These are phyloP conservation scores for Ilex aquifolium DNA, from an alignment of 257 asterid species.

Conservation along the genomic window DNA sequence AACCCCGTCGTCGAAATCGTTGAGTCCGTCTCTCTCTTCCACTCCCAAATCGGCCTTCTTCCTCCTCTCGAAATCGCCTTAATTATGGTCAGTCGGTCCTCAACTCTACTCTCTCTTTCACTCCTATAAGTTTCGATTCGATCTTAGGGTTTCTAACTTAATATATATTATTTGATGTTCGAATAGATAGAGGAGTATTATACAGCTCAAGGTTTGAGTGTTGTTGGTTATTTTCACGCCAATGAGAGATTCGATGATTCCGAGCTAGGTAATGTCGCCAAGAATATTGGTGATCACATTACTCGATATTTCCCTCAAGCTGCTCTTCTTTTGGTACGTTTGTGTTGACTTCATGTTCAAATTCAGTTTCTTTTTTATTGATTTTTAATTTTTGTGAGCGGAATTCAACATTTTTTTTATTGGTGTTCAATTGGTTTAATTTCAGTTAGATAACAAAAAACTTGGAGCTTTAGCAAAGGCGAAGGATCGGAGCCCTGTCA, in stretches of 20 bases:
- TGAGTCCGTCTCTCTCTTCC: slow-evolving; percentile 90
- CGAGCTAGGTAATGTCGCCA: slow-evolving; percentile 68
- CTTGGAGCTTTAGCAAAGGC: slow-evolving; percentile 51
- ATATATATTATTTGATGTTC: slow-evolving; percentile 2
- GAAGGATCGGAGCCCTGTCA: slow-evolving; percentile 57
- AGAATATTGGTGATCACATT: slow-evolving; percentile 90
- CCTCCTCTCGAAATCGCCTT: slow-evolving; percentile 95
- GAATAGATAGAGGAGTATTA: slow-evolving; percentile 83
- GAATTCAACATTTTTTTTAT: slow-evolving; percentile 1
- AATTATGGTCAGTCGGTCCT: slow-evolving; percentile 46
- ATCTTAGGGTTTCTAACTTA: slow-evolving; percentile 4
- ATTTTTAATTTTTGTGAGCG: not conserved
- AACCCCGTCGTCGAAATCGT: slow-evolving; percentile 49
- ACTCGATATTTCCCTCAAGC: slow-evolving; percentile 82
- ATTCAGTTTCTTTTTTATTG: not conserved
- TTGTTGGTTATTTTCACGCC: slow-evolving; percentile 94
- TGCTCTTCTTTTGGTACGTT: slow-evolving; percentile 79
- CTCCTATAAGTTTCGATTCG: slow-evolving; percentile 1
- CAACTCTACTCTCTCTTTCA: not conserved
- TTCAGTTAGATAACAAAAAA: slow-evolving; percentile 65
- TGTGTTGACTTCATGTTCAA: not conserved
- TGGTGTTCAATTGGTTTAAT: not conserved
- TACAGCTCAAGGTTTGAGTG: slow-evolving; percentile 63
- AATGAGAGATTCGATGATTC: slow-evolving; percentile 81
- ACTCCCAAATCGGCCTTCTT: slow-evolving; percentile 86